Evolutionary conservation across 108 stramenopile species (phyloP).

Genomic region (Parmales sp.): DNA sequence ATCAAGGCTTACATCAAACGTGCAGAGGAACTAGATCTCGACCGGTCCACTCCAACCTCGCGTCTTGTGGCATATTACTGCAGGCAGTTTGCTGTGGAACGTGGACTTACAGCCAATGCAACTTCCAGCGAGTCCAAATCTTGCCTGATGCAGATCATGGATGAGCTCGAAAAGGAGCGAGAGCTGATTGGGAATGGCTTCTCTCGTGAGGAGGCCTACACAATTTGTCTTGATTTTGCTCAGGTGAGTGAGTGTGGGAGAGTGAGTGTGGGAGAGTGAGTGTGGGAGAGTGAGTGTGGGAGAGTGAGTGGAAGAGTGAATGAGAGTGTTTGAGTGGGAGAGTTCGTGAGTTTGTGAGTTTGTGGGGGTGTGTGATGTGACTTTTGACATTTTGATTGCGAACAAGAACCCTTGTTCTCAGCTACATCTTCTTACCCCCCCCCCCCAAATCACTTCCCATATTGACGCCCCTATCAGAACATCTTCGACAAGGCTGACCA

Average conservation of each 20-base stretch:
- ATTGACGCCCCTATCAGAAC: too few relatives aligned
- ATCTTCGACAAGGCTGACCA: conserved; percentile 76
- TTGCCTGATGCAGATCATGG: conserved; percentile 47
- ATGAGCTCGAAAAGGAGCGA: conserved; percentile 57
- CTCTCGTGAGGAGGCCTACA: conserved; percentile 53
- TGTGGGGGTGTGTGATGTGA: too few relatives aligned
- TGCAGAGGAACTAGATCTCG: conserved; percentile 76
- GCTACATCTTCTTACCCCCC: too few relatives aligned
- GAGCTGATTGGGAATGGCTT: conserved; percentile 56
- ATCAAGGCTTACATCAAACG: conserved; percentile 62
- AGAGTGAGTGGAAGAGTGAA: too few relatives aligned
- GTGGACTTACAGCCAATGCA: conserved; percentile 33
- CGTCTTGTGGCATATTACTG: conserved; percentile 81
- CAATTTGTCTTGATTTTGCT: conserved; percentile 60
- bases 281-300: too few relatives aligned
- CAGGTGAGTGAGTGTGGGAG: too few relatives aligned
- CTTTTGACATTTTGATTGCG: too few relatives aligned
- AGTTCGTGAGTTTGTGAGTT: too few relatives aligned
- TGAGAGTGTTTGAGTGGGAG: too few relatives aligned
- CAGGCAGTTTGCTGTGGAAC: conserved; percentile 73
- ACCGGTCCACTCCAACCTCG: conserved; percentile 51
- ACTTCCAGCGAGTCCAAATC: conserved; percentile 29
- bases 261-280: too few relatives aligned
- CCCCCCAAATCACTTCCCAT: too few relatives aligned
- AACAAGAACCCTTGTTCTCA: too few relatives aligned